phyloP scores from a whole-genome alignment of 2,329 filamentous ascomycete species.

The Capronia epimyces region DNA sequence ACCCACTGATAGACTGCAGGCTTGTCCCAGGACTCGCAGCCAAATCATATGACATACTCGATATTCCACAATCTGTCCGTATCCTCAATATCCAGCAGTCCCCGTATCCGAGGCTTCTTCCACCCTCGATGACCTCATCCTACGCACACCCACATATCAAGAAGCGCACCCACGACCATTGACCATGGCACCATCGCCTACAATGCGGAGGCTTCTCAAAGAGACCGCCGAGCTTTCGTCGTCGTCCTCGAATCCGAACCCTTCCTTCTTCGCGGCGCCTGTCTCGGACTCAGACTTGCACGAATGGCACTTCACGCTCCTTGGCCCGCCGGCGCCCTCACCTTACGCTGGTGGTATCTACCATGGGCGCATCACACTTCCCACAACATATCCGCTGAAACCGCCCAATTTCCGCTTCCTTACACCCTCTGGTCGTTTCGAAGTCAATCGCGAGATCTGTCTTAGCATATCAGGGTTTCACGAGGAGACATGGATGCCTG shows the following conservation, averaged over 20 bases:
- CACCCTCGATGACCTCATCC: constrained; percentile 8
- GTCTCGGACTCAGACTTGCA: constrained; percentile 80
- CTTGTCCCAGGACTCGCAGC: neutral
- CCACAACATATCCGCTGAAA: constrained; percentile 80
- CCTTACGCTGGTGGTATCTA: constrained; percentile 79
- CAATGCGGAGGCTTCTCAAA: constrained; percentile 51
- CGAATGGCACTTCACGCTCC: constrained; percentile 98
- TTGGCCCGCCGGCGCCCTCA: constrained; percentile 72
- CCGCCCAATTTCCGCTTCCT: constrained; percentile 94
- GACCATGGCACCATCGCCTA: constrained; percentile 32
- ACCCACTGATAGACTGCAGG: neutral
- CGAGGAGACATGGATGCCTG: constrained; percentile 97
- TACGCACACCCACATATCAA: constrained; percentile 1
- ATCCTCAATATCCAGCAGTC: neutral
- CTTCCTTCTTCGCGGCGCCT: constrained; percentile 79
- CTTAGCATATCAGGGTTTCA: constrained; percentile 90
- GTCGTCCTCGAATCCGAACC: constrained; percentile 65
- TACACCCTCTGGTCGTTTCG: constrained; percentile 86
- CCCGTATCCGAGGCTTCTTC: neutral
- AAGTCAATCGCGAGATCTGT: constrained; percentile 95
- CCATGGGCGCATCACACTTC: constrained; percentile 90
- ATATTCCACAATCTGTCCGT: no score
- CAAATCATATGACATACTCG: no score
- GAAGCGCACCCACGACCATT: neutral
- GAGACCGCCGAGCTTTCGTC: constrained; percentile 82